Evolutionary conservation across 176 grass and related monocot genomes (phyloP).

Genomic region (Lolium perenne): DNA sequence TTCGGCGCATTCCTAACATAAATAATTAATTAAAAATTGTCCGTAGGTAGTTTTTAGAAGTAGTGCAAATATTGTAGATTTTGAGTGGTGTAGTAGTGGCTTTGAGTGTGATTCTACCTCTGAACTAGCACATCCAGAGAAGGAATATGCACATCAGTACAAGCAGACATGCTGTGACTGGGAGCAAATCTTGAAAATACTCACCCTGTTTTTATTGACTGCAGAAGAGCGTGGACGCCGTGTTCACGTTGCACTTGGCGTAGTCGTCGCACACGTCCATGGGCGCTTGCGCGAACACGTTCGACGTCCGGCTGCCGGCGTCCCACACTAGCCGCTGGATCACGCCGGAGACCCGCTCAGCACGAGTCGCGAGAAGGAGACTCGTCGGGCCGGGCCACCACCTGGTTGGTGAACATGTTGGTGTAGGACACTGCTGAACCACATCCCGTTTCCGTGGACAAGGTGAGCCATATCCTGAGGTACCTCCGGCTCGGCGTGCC

Average conservation of each 20-base stretch:
- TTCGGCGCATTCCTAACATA: neutral
- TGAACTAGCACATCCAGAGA: conserved; percentile 25
- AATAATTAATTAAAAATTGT: neutral
- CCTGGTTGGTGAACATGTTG: conserved; percentile 30
- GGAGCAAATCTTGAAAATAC: conserved; percentile 14
- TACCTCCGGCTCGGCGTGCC: conserved; percentile 27
- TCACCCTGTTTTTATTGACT: conserved; percentile 7
- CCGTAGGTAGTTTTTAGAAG: no score
- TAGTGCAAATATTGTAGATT: no score
- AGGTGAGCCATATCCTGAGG: conserved; percentile 53
- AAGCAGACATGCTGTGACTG: conserved; percentile 8
- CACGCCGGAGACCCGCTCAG: conserved; percentile 45
- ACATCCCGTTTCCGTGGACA: conserved; percentile 38
- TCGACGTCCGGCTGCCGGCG: conserved; percentile 26
- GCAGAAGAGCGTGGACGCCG: conserved; percentile 40
- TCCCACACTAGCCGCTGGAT: conserved; percentile 51
- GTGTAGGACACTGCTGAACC: conserved; percentile 64
- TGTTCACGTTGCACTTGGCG: conserved; percentile 53
- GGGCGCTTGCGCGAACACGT: conserved; percentile 25
- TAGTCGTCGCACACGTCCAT: conserved; percentile 57
- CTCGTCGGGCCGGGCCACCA: conserved; percentile 41
- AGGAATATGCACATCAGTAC: neutral
- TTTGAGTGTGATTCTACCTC: conserved; percentile 26
- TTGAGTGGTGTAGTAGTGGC: neutral
- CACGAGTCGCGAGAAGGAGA: conserved; percentile 40